A percentile compares a stretch with the other conserved stretches of the same genome.
These are phyloP conservation scores for Neopestalotiopsis clavispora DNA, from an alignment of 2,329 filamentous ascomycete species.

Conservation along the genomic window DNA sequence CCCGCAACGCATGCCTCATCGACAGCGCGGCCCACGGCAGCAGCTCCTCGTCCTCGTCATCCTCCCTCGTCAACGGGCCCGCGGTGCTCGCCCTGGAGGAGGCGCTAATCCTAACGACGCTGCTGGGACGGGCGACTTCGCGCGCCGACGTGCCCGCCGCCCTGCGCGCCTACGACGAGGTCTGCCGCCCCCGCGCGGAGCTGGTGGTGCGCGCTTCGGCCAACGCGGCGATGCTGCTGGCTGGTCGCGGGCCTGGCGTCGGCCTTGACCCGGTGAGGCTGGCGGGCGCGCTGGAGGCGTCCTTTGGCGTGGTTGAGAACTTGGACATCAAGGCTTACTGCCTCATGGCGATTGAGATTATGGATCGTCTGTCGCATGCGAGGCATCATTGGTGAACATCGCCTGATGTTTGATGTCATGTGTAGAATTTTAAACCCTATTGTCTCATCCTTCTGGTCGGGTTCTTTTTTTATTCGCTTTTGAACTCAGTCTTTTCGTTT, in stretches of 20 bases:
- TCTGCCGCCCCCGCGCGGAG: conserved; percentile 34
- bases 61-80: conserved; percentile 17
- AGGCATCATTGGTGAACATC: background rate
- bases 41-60: conserved; percentile 23
- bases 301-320: conserved; percentile 26
- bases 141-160: conserved; percentile 28
- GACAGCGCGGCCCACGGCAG: conserved; percentile 31
- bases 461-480: no score
- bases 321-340: conserved; percentile 25
- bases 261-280: conserved; percentile 25
- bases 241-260: conserved; percentile 27
- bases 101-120: conserved; percentile 30
- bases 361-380: conserved; percentile 26
- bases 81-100: conserved; percentile 30
- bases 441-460: no score
- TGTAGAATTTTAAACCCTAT: no score
- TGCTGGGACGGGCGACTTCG: conserved; percentile 30
- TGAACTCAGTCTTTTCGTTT: no score
- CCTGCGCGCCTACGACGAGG: conserved; percentile 32
- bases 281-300: conserved; percentile 21
- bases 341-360: conserved; percentile 24
- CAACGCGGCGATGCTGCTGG: conserved; percentile 26
- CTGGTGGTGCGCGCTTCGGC: conserved; percentile 22
- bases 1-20: conserved; percentile 29
- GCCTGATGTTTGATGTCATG: no score